These are phyloP conservation scores for Penicillium sp. DNA, from an alignment of 2,329 filamentous ascomycete species.

Conservation along the genomic window DNA sequence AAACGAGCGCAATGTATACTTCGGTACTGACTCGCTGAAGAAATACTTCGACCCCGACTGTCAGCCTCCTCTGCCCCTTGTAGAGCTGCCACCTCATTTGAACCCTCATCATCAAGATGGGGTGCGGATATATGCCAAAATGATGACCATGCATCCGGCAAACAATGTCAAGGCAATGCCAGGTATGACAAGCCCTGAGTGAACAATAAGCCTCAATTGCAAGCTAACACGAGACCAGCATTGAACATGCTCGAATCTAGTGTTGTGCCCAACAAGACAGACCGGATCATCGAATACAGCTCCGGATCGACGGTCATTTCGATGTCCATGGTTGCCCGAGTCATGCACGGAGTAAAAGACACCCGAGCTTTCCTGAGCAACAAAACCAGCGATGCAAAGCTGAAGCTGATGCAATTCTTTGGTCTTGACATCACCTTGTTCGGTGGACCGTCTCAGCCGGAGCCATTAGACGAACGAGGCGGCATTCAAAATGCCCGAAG, in stretches of 20 bases:
- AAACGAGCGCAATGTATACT: slow-evolving; percentile 55
- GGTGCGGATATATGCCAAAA: slow-evolving; percentile 63
- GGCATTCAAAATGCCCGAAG: slow-evolving; percentile 51
- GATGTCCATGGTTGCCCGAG: slow-evolving; percentile 55
- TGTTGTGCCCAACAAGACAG: slow-evolving; percentile 45
- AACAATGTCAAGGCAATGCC: slow-evolving; percentile 65
- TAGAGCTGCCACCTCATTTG: slow-evolving; percentile 57
- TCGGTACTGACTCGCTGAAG: slow-evolving; percentile 55
- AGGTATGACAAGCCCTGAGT: slow-evolving; percentile 17
- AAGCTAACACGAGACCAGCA: slow-evolving; percentile 32
- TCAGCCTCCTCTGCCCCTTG: slow-evolving; percentile 58
- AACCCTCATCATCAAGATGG: slow-evolving; percentile 59
- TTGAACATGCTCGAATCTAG: slow-evolving; percentile 50
- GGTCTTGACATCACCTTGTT: slow-evolving; percentile 58
- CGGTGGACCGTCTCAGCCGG: slow-evolving; percentile 58
- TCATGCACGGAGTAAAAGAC: slow-evolving; percentile 52
- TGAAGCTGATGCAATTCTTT: slow-evolving; percentile 59
- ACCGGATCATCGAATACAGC: slow-evolving; percentile 59
- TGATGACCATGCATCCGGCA: slow-evolving; percentile 63
- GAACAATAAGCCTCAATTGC: not conserved
- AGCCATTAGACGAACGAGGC: slow-evolving; percentile 53
- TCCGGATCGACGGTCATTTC: slow-evolving; percentile 63
- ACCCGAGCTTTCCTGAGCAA: slow-evolving; percentile 57
- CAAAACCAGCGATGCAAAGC: slow-evolving; percentile 54
- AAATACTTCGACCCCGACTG: slow-evolving; percentile 60